Evolutionary conservation across 2,329 filamentous ascomycete species (phyloP).

Genomic region (Colletotrichum sp.): DNA sequence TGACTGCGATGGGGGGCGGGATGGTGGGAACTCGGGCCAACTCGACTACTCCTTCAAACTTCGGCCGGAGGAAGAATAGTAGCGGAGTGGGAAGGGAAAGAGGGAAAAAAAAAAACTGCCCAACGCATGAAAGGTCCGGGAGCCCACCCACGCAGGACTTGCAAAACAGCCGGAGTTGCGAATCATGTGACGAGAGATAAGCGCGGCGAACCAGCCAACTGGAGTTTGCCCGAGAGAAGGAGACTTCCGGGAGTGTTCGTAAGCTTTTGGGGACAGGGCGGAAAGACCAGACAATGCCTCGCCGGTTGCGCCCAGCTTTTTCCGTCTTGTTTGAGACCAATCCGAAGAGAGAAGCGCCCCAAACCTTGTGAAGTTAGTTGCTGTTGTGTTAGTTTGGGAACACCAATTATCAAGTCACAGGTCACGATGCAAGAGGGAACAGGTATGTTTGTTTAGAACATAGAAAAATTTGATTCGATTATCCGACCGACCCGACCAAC

Average conservation of each 20-base stretch:
- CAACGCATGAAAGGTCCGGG: neutral
- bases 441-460: neutral
- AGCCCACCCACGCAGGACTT: neutral
- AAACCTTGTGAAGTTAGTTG: too few relatives aligned
- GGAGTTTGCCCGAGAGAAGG: neutral
- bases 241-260: neutral
- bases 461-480: constrained; percentile 1
- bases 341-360: neutral
- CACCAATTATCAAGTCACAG: neutral
- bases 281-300: neutral
- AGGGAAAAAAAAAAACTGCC: neutral
- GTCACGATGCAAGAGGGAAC: neutral
- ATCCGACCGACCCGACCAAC: constrained; percentile 9
- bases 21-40: neutral
- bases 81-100: neutral
- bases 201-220: neutral
- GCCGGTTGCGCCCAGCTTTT: neutral
- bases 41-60: neutral
- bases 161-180: neutral
- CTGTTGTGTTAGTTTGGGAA: neutral
- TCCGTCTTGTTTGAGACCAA: neutral
- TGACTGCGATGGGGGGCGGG: neutral
- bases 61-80: neutral
- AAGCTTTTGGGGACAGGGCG: neutral
- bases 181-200: neutral